Base-by-base conservation (phyloP, 768 basidiomycete genomes). In the Boletus edulis region DNA sequence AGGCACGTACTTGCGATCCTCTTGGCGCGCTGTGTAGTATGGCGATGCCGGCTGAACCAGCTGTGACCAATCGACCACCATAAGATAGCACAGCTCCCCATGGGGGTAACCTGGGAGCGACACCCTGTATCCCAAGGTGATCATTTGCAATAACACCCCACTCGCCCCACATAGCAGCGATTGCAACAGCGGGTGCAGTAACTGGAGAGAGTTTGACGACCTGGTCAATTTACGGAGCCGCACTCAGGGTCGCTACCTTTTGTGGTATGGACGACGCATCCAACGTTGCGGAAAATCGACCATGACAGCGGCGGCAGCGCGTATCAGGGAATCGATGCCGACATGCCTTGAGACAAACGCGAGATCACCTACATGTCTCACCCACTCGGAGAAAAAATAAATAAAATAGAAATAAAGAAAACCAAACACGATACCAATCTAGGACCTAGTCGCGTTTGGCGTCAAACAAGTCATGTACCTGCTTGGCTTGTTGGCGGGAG, bases 271-370 rank as follows among this genome's bases (percentile, higher is more conserved):
- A 53, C 22, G 55, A 52, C 31, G 51, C 20, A 37, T 45, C 46
- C 7, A 52, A n/a, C 17, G 24, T 46, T 34, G 43, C 37, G 39
- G 18, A 15, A 14, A 17, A 17, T 22, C 22, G 14, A 6, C 39
- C 35, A 29, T 48, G 57, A 45, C 32, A 41, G 34, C 58, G 51
- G 42, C 45, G n/a, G 29, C 29, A 9, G 8, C 11, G 7, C 1
- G 8, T 7, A 47, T 27, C 42, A 40, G 58, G 58, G 39, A 38
- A 38, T 31, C 35, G 7, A 55, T 60, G 58, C 58, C 58, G 58
- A 50, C 34, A 59, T 31, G 9, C 29, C 24, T 24, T 24, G 24
- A 24, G 24, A 24, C 4, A 22, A 5, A 24, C 24, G 5, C 24
- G 24, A 24, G 24, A 24, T 24, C 24, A 24, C 24, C 4, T 24